A percentile compares a stretch with the other conserved stretches of the same genome.
Conservation (phyloP, 805 yeast genomes). For the Alloascoidea hylecoeti region DNA sequence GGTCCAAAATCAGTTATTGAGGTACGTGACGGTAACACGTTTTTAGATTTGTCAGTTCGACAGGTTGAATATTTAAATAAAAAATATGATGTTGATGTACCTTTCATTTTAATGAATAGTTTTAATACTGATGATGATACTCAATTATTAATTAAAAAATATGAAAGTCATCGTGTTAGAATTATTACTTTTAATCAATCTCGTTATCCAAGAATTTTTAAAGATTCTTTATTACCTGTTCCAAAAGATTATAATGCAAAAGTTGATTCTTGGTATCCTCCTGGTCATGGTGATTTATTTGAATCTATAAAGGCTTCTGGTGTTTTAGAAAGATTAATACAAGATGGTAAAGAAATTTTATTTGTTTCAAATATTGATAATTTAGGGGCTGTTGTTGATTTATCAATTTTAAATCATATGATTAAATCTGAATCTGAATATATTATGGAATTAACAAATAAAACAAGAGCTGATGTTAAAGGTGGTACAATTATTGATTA, state of each 20-base stretch:
- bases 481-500: slow-evolving; percentile 98
- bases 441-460: slow-evolving; percentile 96
- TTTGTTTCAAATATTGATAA: slow-evolving; percentile 98
- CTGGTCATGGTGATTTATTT: slow-evolving; percentile 98
- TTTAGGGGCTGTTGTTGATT: slow-evolving; percentile 95
- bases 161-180: slow-evolving; percentile 90
- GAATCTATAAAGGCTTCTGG: slow-evolving; percentile 85
- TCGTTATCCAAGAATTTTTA: slow-evolving; percentile 90
- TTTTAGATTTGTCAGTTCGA: slow-evolving; percentile 88
- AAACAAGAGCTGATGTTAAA: slow-evolving; percentile 97
- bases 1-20: slow-evolving; percentile 98
- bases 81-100: slow-evolving; percentile 83
- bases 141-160: slow-evolving; percentile 87
- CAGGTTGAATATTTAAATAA: slow-evolving; percentile 93
- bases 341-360: slow-evolving; percentile 87
- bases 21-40: slow-evolving; percentile 97
- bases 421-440: slow-evolving; percentile 83
- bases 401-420: slow-evolving; percentile 85
- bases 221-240: slow-evolving; percentile 92
- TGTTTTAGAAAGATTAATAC: slow-evolving; percentile 76
- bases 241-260: slow-evolving; percentile 64
- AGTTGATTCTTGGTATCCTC: slow-evolving; percentile 93
- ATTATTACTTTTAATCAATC: slow-evolving; percentile 96
- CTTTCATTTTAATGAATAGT: slow-evolving; percentile 93
- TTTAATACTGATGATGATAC: slow-evolving; percentile 97